Base-by-base conservation (phyloP, 2,329 filamentous ascomycete species). In the Macrophomina phaseolina region DNA sequence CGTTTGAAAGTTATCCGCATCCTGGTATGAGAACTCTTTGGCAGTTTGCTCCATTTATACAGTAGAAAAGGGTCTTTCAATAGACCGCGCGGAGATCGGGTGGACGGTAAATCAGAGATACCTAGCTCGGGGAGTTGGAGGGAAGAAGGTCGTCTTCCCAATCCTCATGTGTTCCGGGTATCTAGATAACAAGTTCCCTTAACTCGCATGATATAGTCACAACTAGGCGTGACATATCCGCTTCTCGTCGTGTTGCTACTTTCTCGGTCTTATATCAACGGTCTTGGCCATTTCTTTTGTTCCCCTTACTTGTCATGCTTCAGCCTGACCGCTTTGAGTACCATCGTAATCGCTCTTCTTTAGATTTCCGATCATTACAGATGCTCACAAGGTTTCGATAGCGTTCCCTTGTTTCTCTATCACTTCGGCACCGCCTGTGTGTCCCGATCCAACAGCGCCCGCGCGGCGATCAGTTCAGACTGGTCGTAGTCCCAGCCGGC, bases 401-500 rank as follows among this genome's bases (percentile, higher is more conserved):
- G 23, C 23, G 23, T 23, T 23, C 23, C 23, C 23, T 23, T 23
- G 2, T 23, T 23, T 23, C 23, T 23, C 23, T 23, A 1, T 55
- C 65, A 67, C 23, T 63, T 67, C 28, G 36, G 48, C 48, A 55
- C 56, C 16, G 8, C 49, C 36, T 65, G 48, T 16, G 73, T 77
- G 69, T 87, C 85, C 68, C 84, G 82, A 66, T 87, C 84, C 45
- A 94, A 79, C 67, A 94, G 81, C 70, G 89, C 87, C 72, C 87
- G 85, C 58, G 90, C 91, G 12, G 91, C 91, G 71, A 86, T 85
- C 61, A 96, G 80, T 75, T 96, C 92, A 3, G 86, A 85, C 73
- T 86, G 82, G 67, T 90, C 87, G 77, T 92, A 94, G 8, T 91
- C 92, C 90, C 91, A 93, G 18, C 86, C 85, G 69, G 83, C 83